Conservation (phyloP, 345 rosid genomes). For the Bretschneidera sinensis region DNA sequence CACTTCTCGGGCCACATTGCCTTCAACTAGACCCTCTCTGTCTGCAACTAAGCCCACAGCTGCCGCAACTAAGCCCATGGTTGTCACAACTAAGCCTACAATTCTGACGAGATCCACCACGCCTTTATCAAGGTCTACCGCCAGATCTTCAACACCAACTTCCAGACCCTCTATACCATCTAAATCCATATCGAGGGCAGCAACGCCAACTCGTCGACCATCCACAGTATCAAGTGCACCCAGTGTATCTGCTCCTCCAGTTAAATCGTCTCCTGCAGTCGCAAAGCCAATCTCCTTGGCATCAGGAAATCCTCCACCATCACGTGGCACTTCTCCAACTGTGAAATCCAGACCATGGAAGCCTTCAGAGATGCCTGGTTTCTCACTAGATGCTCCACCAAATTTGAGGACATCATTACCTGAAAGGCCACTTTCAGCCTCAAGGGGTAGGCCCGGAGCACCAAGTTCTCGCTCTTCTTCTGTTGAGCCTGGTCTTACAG, state of each 20-base stretch:
- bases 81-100: conserved; percentile 39
- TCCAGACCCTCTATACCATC: conserved; percentile 63
- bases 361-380: conserved; percentile 99
- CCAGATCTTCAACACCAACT: conserved; percentile 87
- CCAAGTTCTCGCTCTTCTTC: conserved; percentile 86
- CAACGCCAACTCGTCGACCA: conserved; percentile 88
- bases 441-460: conserved; percentile 97
- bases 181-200: conserved; percentile 65
- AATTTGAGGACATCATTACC: conserved; percentile 86
- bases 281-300: conserved; percentile 34
- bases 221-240: conserved; percentile 52
- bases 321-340: conserved; percentile 78
- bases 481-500: conserved; percentile 63
- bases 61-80: conserved; percentile 20
- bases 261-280: conserved; percentile 40
- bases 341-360: conserved; percentile 89
- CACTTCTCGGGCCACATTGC: conserved; percentile 63
- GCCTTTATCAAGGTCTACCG: conserved; percentile 70
- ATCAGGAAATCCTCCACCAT: conserved; percentile 47
- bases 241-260: conserved; percentile 42
- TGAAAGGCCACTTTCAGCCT: conserved; percentile 86
- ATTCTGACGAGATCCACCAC: conserved; percentile 77
- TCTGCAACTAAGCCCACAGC: conserved; percentile 31
- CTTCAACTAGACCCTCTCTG: conserved; percentile 42
- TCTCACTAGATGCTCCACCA: conserved; percentile 90